phyloP scores from a whole-genome alignment of 441 rosid species.

The Mallotus japonicus region DNA sequence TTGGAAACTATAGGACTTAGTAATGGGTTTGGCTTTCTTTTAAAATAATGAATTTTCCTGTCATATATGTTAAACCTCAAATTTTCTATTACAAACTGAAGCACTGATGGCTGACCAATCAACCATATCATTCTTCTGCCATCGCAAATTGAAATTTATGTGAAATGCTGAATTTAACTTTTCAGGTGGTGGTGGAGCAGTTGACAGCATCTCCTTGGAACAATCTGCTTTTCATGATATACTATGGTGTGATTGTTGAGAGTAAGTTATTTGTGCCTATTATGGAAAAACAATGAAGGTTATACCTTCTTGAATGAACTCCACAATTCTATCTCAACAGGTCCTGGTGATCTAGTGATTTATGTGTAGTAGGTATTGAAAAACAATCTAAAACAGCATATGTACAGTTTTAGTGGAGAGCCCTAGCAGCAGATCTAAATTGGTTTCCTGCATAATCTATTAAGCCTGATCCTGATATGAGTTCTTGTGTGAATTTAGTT shows the following conservation, averaged over 20 bases:
- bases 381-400: too few species aligned
- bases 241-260: conserved; percentile 68
- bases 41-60: neutral
- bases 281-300: too few species aligned
- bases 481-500: neutral
- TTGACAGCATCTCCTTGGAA: conserved; percentile 88
- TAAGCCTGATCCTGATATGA: neutral
- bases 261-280: conserved; percentile 37
- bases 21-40: neutral
- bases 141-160: conserved; percentile 4
- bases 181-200: conserved; percentile 76
- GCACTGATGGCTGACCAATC: neutral
- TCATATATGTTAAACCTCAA: neutral
- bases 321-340: neutral
- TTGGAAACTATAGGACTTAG: neutral
- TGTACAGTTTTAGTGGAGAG: neutral
- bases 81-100: neutral
- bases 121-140: conserved; percentile 1
- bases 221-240: conserved; percentile 77
- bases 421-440: neutral
- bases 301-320: neutral
- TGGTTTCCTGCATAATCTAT: neutral
- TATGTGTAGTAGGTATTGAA: neutral
- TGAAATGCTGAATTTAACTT: conserved; percentile 22
- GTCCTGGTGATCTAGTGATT: too few species aligned